phyloP scores from a whole-genome alignment of 2,329 filamentous ascomycete genomes.

The Didymella lethalis region DNA sequence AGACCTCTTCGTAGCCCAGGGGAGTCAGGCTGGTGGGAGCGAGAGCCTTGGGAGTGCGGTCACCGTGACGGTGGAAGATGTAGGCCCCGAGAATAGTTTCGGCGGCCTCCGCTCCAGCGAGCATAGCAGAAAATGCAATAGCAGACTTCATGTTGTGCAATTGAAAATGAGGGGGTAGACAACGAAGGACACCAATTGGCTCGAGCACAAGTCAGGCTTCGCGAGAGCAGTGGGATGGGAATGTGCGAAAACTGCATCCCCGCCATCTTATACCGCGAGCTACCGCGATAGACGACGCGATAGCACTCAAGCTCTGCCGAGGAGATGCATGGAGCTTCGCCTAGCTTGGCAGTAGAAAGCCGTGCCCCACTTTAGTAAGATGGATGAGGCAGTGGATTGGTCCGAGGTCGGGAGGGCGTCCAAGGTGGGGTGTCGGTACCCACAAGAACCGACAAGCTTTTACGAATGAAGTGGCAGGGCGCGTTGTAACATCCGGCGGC shows the following conservation, averaged over 20 bases:
- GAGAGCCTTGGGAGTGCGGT: conserved; percentile 80
- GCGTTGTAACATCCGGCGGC: conserved; percentile 1
- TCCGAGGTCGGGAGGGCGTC: conserved; percentile 29
- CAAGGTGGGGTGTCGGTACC: conserved; percentile 31
- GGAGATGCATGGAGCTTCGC: conserved; percentile 23
- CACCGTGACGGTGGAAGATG: conserved; percentile 89
- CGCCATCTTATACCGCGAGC: conserved; percentile 30
- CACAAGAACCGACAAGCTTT: conserved; percentile 30
- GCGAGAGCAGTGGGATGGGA: conserved; percentile 11
- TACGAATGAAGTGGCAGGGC: conserved; percentile 14
- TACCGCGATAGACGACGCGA: conserved; percentile 2
- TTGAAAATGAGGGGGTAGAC: conserved; percentile 7
- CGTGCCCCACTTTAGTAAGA: conserved; percentile 2
- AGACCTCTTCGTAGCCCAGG: conserved; percentile 79
- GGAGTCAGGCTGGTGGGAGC: conserved; percentile 77
- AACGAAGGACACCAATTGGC: conserved; percentile 18
- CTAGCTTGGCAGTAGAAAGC: conserved; percentile 24
- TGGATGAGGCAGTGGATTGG: conserved; percentile 8
- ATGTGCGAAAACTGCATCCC: conserved; percentile 3
- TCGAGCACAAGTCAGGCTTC: conserved; percentile 14
- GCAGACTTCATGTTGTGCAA: conserved; percentile 41
- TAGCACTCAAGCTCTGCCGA: conserved; percentile 23
- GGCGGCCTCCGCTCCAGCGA: conserved; percentile 42
- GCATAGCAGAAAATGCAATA: conserved; percentile 32
- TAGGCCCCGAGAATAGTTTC: conserved; percentile 83